A percentile compares a stretch with the other conserved stretches of the same genome.
Conservation (phyloP, 2,329 filamentous ascomycete species). For the Calonectria pseudoturangicola region DNA sequence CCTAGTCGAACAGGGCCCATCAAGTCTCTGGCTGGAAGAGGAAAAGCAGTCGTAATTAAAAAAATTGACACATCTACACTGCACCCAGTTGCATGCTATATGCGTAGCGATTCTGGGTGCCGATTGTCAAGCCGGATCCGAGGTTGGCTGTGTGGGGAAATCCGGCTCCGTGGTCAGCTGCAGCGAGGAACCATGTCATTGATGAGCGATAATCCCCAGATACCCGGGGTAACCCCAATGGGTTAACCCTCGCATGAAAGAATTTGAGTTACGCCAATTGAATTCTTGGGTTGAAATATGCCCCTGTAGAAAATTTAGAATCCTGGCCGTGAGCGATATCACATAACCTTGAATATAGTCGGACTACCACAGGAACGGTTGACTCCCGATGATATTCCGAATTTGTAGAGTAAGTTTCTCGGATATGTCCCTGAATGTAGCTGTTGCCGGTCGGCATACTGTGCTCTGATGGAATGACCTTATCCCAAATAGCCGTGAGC, state of each 20-base stretch:
- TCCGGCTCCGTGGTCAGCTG: conserved; percentile 17
- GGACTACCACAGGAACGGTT: too few species aligned
- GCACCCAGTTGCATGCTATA: neutral
- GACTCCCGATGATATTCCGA: too few species aligned
- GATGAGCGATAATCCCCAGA: neutral
- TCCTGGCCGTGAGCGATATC: neutral
- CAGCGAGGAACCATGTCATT: neutral
- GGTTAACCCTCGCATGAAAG: neutral
- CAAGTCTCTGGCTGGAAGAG: neutral
- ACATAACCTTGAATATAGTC: too few species aligned
- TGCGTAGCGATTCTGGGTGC: neutral
- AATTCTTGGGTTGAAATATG: neutral
- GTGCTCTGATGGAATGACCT: conserved; percentile 3
- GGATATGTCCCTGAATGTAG: too few species aligned
- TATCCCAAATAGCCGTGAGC: conserved; percentile 17
- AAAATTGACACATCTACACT: neutral
- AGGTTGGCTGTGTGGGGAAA: conserved; percentile 16
- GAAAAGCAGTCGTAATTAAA: neutral
- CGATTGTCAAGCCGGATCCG: conserved; percentile 21
- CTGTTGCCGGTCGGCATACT: neutral
- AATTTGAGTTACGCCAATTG: neutral
- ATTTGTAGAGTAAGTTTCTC: too few species aligned
- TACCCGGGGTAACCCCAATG: neutral
- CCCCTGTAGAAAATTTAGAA: neutral
- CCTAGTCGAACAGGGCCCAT: neutral